A percentile compares a stretch with the other conserved stretches of the same genome.
phyloP scores from a whole-genome alignment of 139 green algal species.

The Coelastrella sp. region DNA sequence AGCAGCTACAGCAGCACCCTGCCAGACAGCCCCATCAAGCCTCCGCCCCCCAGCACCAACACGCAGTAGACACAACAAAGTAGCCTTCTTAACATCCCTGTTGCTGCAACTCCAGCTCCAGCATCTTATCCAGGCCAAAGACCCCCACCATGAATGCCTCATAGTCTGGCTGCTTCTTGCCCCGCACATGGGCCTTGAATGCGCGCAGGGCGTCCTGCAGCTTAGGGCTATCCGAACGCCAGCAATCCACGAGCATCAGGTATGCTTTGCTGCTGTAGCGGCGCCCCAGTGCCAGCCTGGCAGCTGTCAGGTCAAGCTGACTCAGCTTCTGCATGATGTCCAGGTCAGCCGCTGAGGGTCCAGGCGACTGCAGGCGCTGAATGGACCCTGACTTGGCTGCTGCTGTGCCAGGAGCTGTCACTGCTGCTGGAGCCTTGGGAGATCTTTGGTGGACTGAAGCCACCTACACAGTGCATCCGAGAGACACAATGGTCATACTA shows the following conservation, averaged over 20 bases:
- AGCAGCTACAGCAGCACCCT: too few species aligned
- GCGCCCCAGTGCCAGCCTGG: background rate
- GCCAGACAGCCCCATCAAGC: too few species aligned
- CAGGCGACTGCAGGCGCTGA: background rate
- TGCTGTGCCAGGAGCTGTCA: background rate
- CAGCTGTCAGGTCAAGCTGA: conserved; percentile 39
- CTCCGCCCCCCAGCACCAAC: background rate
- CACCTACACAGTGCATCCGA: too few species aligned
- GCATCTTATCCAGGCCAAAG: conserved; percentile 49
- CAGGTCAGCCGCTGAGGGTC: background rate
- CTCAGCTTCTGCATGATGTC: background rate
- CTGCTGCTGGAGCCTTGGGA: background rate
- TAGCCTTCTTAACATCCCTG: background rate
- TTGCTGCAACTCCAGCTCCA: conserved; percentile 31
- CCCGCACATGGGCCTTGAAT: conserved; percentile 35
- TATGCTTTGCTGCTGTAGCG: conserved; percentile 46
- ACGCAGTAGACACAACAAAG: background rate
- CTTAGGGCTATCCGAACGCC: conserved; percentile 30
- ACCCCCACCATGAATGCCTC: conserved; percentile 46
- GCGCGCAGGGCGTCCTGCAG: conserved; percentile 36
- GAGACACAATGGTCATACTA: too few species aligned
- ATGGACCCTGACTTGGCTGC: background rate
- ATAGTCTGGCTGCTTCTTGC: conserved; percentile 36
- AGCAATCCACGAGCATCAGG: conserved; percentile 52
- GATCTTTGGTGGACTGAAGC: too few species aligned